Conservation (phyloP, 306 rosid species). For the Cicer bijugum region DNA sequence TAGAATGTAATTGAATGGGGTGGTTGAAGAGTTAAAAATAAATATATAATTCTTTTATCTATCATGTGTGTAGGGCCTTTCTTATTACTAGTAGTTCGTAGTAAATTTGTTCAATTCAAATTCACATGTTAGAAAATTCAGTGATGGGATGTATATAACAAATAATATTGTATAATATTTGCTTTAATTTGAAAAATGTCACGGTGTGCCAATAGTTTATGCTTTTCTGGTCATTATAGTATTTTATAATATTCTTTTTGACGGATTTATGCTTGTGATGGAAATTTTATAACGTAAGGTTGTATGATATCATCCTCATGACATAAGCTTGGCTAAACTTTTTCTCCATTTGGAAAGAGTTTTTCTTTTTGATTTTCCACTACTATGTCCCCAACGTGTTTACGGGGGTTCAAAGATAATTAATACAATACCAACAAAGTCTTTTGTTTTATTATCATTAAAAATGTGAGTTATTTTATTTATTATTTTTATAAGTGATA, state of each 20-base stretch:
- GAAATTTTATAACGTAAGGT: background rate
- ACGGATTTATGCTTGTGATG: too few relatives aligned
- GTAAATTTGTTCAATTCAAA: conserved; percentile 47
- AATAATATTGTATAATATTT: background rate
- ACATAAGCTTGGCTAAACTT: background rate
- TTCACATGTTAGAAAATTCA: conserved; percentile 51
- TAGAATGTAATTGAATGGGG: background rate
- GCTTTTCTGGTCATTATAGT: background rate
- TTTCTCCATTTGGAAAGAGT: background rate
- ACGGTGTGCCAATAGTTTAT: conserved; percentile 4
- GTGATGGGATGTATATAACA: background rate
- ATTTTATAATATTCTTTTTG: too few relatives aligned
- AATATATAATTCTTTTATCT: background rate
- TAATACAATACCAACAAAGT: too few relatives aligned
- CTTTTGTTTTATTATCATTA: too few relatives aligned
- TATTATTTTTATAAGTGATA: too few relatives aligned
- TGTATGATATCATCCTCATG: conserved; percentile 34
- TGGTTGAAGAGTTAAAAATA: conserved; percentile 41
- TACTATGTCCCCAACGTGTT: conserved; percentile 28
- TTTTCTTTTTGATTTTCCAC: conserved; percentile 2
- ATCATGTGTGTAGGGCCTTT: background rate
- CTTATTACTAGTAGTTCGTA: background rate
- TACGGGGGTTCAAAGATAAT: background rate
- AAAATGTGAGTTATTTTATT: too few relatives aligned
- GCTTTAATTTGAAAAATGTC: conserved; percentile 42